Base-by-base conservation (phyloP, 257 asterid species). In the Verbascum thapsus region DNA sequence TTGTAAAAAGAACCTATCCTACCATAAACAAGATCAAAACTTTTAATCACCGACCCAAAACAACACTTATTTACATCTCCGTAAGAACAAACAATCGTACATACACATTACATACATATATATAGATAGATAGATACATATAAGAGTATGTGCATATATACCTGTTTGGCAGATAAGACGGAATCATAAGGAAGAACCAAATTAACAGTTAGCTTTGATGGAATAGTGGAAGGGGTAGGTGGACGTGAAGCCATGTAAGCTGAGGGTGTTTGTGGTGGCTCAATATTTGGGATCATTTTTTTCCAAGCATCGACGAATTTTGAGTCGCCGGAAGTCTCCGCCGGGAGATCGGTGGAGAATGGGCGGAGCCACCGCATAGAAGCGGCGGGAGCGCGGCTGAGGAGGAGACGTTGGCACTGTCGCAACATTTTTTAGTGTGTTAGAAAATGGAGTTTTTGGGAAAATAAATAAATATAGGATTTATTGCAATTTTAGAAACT, bases 191-290 rank as follows among this genome's bases (percentile, higher is more conserved):
- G 97, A 68, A 89, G 94, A 68, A 86, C 94, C 54, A 89, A 73
- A 72, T 89, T 89, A 80, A 89, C 81, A 10, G 95, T 89, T 79
- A 86, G 95, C 73, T 89, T 89, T 0, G 95, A 69, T 8, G 95
- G 95, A 41, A 89, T 83, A 8, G 89, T 72, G 42, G 85, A 64
- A 1, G 94, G 95, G 8, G 77, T 74, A 3, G 88, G 85, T 10
- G 89, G 94, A 16, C 95, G 91, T 19, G 90, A 77, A 0, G 52
- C 8, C 94, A 86, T 88, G 73, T 69, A 86, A 0, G 94, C 72
- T 37, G 81, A 71, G 3, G 88, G 87, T 23, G 88, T 86, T 65
- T 79, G 79, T 2, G 95, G 96, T 16, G 95, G 87, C 7, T 88
- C 96, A 11, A 85, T 61, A 42, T 37, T 80, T 1, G 95, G 90